phyloP scores from a whole-genome alignment of 805 yeast species.

The Candida saitoana region DNA sequence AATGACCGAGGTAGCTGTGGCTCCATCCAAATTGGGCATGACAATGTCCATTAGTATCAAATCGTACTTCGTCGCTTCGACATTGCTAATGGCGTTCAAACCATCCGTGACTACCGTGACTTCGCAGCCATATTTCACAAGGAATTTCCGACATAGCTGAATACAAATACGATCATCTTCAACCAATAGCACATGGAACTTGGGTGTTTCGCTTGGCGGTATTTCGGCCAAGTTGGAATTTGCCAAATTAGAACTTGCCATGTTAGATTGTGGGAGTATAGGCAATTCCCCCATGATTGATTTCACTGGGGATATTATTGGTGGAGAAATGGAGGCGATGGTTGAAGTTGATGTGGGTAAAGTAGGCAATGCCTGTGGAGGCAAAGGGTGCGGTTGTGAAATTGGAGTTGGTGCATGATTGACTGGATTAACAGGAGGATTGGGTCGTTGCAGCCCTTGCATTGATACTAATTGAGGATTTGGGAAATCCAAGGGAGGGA shows the following conservation, averaged over 20 bases:
- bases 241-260: too few species aligned
- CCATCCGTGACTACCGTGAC: conserved; percentile 95
- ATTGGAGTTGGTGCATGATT: neutral
- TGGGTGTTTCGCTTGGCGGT: conserved; percentile 21
- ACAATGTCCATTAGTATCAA: conserved; percentile 83
- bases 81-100: conserved; percentile 73
- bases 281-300: conserved; percentile 1
- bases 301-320: conserved; percentile 1
- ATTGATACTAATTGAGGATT: conserved; percentile 23
- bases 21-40: conserved; percentile 86
- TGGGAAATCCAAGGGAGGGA: conserved; percentile 64
- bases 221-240: conserved; percentile 1
- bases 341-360: neutral
- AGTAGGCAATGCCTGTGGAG: conserved; percentile 4
- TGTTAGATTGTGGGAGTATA: conserved; percentile 4
- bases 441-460: conserved; percentile 3
- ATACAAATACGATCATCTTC: conserved; percentile 83
- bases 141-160: conserved; percentile 74
- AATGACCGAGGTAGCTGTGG: conserved; percentile 85
- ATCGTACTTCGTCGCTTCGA: conserved; percentile 69
- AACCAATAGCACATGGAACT: conserved; percentile 69
- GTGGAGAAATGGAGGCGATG: neutral
- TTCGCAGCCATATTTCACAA: conserved; percentile 84
- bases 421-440: too few species aligned
- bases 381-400: conserved; percentile 1